A percentile compares a stretch with the other conserved stretches of the same genome.
Evolutionary conservation across 129 eudicot genomes (phyloP).

Genomic region (Calendula officinalis): DNA sequence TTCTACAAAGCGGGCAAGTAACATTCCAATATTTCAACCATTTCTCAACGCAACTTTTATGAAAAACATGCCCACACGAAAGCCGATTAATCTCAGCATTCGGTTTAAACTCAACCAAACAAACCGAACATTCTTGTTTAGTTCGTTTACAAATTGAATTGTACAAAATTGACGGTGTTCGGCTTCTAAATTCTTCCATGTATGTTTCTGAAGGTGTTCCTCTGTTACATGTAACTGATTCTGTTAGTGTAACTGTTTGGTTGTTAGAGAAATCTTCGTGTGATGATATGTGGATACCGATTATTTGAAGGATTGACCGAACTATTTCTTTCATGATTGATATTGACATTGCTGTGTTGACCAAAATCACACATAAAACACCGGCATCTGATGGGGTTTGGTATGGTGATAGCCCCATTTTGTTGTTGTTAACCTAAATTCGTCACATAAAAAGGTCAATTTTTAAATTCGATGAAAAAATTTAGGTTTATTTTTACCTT

Average conservation of each 20-base stretch:
- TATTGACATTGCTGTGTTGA: constrained; percentile 73
- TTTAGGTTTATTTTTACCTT: neutral
- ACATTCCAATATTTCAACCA: constrained; percentile 72
- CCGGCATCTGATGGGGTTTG: constrained; percentile 73
- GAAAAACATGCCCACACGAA: constrained; percentile 81
- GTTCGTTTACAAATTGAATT: constrained; percentile 41
- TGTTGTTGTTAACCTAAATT: constrained; percentile 43
- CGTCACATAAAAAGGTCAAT: constrained; percentile 7
- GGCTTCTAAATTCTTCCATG: constrained; percentile 65
- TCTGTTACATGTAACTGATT: constrained; percentile 35
- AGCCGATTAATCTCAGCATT: constrained; percentile 67
- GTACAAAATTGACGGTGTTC: constrained; percentile 52
- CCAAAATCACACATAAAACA: constrained; percentile 63
- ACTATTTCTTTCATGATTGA: constrained; percentile 60
- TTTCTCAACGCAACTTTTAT: constrained; percentile 62
- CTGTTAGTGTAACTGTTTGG: constrained; percentile 19
- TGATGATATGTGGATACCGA: constrained; percentile 66
- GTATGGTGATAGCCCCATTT: constrained; percentile 74
- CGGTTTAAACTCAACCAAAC: constrained; percentile 66
- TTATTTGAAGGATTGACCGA: constrained; percentile 54
- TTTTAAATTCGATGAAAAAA: neutral
- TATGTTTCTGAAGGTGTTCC: constrained; percentile 56
- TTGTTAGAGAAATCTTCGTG: constrained; percentile 56
- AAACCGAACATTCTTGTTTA: constrained; percentile 77
- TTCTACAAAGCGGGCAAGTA: constrained; percentile 87